Evolutionary conservation across 2,329 filamentous ascomycete genomes (phyloP).

Genomic region (Clonostachys sp.): DNA sequence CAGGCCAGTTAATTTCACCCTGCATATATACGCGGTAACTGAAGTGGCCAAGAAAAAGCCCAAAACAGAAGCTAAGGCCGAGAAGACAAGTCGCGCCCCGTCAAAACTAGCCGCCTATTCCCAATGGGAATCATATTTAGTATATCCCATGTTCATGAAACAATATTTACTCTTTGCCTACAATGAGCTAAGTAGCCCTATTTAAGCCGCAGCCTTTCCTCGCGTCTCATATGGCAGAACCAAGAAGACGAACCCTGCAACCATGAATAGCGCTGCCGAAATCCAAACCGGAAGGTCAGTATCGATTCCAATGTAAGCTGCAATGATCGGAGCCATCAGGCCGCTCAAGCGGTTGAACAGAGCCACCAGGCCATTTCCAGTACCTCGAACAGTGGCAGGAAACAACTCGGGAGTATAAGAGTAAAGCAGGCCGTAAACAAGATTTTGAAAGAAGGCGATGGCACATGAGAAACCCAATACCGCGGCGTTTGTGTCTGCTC

Average conservation of each 20-base stretch:
- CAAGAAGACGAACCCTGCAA: slow-evolving; percentile 32
- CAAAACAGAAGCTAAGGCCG: too few species aligned
- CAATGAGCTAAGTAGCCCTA: too few species aligned
- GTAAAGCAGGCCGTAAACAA: slow-evolving; percentile 15
- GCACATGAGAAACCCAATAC: slow-evolving; percentile 11
- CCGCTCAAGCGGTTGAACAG: slow-evolving; percentile 28
- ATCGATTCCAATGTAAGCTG: slow-evolving; percentile 30
- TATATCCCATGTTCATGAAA: too few species aligned
- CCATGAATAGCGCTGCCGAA: slow-evolving; percentile 35
- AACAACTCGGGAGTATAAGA: slow-evolving; percentile 47
- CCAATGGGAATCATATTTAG: too few species aligned
- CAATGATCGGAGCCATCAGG: slow-evolving; percentile 34
- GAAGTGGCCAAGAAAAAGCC: too few species aligned
- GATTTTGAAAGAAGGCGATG: slow-evolving; percentile 14
- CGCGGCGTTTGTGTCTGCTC: slow-evolving; percentile 2
- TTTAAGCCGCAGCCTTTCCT: slow-evolving; percentile 1
- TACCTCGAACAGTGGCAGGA: slow-evolving; percentile 46
- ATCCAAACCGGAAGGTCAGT: slow-evolving; percentile 35
- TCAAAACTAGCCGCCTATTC: too few species aligned
- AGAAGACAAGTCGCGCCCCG: too few species aligned
- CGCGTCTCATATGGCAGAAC: slow-evolving; percentile 35
- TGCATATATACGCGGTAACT: too few species aligned
- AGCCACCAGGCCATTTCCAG: slow-evolving; percentile 40
- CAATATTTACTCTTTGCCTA: too few species aligned
- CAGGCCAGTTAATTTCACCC: too few species aligned